Conservation (phyloP, 495 filamentous ascomycete genomes). For the Hyaloscypha finlandica region DNA sequence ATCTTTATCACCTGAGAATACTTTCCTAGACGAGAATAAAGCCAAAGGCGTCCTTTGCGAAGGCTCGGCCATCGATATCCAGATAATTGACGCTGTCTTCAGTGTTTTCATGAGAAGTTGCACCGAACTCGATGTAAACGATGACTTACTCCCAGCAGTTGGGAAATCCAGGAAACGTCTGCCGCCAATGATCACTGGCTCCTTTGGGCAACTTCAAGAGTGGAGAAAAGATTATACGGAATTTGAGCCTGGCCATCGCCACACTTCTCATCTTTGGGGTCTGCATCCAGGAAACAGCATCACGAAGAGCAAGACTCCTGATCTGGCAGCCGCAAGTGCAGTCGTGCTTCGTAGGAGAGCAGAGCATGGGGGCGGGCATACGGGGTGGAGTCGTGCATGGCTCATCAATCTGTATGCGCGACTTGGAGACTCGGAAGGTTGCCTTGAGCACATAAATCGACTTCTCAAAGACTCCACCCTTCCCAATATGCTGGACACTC, state of each 20-base stretch:
- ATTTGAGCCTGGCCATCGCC: conserved; percentile 50
- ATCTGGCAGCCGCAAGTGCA: conserved; percentile 36
- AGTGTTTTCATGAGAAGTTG: conserved; percentile 35
- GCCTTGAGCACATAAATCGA: conserved; percentile 40
- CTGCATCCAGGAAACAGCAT: conserved; percentile 39
- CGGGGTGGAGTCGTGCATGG: conserved; percentile 53
- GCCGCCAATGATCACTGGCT: conserved; percentile 37
- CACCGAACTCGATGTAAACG: conserved; percentile 31
- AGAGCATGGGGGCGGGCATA: conserved; percentile 44
- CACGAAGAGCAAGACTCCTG: conserved; percentile 19
- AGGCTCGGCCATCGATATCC: conserved; percentile 51
- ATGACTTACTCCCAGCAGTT: conserved; percentile 25
- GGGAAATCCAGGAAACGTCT: conserved; percentile 37
- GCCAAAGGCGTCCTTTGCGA: conserved; percentile 42
- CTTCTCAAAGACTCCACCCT: conserved; percentile 44
- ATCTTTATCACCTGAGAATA: conserved; percentile 53
- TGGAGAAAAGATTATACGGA: conserved; percentile 50
- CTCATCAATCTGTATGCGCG: conserved; percentile 45
- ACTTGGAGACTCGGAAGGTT: conserved; percentile 37
- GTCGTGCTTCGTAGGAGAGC: conserved; percentile 30
- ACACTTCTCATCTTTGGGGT: conserved; percentile 50
- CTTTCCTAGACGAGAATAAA: conserved; percentile 31
- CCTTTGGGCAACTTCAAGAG: conserved; percentile 48
- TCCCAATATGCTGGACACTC: conserved; percentile 45
- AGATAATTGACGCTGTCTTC: conserved; percentile 47